These are phyloP conservation scores for Pseudisothecium myosuroides DNA, from an alignment of 225 moss, liverwort and hornwort genomes.

Conservation along the genomic window DNA sequence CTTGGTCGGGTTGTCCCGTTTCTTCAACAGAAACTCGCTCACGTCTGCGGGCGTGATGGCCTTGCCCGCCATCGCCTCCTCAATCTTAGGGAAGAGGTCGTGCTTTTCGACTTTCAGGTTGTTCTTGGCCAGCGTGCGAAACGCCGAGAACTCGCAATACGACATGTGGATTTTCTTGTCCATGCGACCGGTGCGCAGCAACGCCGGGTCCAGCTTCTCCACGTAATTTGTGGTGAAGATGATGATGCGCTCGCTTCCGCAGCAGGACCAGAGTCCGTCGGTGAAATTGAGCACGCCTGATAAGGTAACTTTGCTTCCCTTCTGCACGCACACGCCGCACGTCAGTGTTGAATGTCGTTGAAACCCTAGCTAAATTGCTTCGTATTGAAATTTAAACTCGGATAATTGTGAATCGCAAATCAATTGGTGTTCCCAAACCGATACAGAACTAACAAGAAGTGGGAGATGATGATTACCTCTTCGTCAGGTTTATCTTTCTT, in stretches of 20 bases:
- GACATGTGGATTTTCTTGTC: slow-evolving; percentile 68
- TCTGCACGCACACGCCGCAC: neutral
- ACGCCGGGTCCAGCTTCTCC: slow-evolving; percentile 53
- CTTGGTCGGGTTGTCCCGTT: neutral
- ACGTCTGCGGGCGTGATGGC: slow-evolving; percentile 24
- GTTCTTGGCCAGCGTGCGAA: slow-evolving; percentile 25
- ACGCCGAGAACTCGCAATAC: slow-evolving; percentile 47
- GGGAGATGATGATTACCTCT: slow-evolving; percentile 1
- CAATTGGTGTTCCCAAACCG: neutral
- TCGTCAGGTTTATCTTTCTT: neutral
- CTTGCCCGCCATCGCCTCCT: slow-evolving; percentile 7
- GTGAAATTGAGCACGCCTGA: slow-evolving; percentile 74
- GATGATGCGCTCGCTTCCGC: slow-evolving; percentile 61
- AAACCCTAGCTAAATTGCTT: neutral
- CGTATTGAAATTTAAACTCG: neutral
- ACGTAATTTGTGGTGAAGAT: slow-evolving; percentile 71
- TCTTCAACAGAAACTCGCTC: slow-evolving; percentile 18
- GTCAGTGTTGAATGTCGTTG: neutral
- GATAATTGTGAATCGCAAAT: neutral
- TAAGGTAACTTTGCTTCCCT: slow-evolving; percentile 40
- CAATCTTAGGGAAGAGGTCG: slow-evolving; percentile 16
- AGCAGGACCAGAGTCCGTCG: slow-evolving; percentile 74
- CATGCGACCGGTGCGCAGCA: slow-evolving; percentile 70
- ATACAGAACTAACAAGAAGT: neutral
- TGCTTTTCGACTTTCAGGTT: slow-evolving; percentile 19